These are phyloP conservation scores for Melampsora americana DNA, from an alignment of 1,284 basidiomycete species.

Conservation along the genomic window DNA sequence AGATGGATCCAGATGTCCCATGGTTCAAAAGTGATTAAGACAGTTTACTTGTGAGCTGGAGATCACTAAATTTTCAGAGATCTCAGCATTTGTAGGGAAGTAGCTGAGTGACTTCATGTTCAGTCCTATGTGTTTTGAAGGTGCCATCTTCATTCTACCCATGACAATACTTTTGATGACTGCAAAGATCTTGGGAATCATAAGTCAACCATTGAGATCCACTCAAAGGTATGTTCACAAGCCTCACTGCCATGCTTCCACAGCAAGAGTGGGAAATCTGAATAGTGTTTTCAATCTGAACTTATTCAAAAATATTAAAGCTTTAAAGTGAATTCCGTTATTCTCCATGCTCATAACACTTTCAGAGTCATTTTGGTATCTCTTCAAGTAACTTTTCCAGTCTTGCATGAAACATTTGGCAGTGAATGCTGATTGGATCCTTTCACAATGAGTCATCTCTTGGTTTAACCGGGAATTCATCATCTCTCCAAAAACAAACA, in stretches of 20 bases:
- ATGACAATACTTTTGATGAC: conserved; percentile 6
- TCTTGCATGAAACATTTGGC: neutral
- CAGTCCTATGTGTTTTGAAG: neutral
- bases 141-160: conserved; percentile 13
- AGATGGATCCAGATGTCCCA: too few species aligned
- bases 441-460: conserved; percentile 4
- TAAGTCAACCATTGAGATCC: too few species aligned
- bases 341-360: conserved; percentile 5
- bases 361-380: neutral
- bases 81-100: neutral
- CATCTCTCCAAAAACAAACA: conserved; percentile 22
- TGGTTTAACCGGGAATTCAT: conserved; percentile 1
- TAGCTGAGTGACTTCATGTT: neutral
- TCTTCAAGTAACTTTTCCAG: neutral
- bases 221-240: conserved; percentile 1
- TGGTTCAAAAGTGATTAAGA: too few species aligned
- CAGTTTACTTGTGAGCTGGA: neutral
- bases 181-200: conserved; percentile 12
- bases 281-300: conserved; percentile 10
- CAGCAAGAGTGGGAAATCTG: conserved; percentile 6
- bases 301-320: neutral
- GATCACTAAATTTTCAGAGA: neutral
- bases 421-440: conserved; percentile 10
- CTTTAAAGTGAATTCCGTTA: conserved; percentile 17
- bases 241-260: conserved; percentile 3